phyloP scores from a whole-genome alignment of 1,139 yeast genomes.

The Protomyces macrosporus region DNA sequence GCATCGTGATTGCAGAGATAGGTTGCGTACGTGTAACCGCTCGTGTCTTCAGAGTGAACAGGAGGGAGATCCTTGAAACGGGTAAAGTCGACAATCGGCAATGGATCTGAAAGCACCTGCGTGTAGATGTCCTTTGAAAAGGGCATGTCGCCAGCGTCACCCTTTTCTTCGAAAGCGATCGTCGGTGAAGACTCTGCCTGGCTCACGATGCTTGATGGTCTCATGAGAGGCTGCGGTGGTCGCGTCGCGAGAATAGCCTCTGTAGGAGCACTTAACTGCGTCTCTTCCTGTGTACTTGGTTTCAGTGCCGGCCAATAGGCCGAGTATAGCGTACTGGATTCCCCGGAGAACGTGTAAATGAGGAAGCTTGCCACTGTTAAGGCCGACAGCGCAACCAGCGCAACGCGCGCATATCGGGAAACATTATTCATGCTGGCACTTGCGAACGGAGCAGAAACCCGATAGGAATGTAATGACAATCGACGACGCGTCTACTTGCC shows the following conservation, averaged over 20 bases:
- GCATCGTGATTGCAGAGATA: conserved; percentile 11
- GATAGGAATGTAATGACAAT: too few relatives aligned
- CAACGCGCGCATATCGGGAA: neutral
- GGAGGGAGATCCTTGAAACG: neutral
- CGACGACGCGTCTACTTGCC: too few relatives aligned
- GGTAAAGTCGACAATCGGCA: conserved; percentile 1
- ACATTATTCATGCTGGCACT: too few relatives aligned
- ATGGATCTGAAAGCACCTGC: neutral
- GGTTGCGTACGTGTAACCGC: conserved; percentile 3
- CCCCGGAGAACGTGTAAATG: neutral
- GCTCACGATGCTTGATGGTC: too few relatives aligned
- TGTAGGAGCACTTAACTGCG: too few relatives aligned
- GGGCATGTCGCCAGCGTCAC: neutral
- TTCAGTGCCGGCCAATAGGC: neutral
- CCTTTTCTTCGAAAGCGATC: neutral
- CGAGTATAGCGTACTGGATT: neutral
- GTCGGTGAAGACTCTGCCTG: too few relatives aligned
- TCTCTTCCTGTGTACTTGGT: too few relatives aligned
- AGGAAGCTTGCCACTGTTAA: neutral
- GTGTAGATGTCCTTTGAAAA: neutral
- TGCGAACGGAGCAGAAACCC: too few relatives aligned
- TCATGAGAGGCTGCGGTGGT: too few relatives aligned
- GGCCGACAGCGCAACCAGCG: neutral
- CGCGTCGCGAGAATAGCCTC: too few relatives aligned
- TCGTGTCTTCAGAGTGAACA: neutral